Conservation (phyloP, 1,284 basidiomycete genomes). For the Ceratobasidium sp. region DNA sequence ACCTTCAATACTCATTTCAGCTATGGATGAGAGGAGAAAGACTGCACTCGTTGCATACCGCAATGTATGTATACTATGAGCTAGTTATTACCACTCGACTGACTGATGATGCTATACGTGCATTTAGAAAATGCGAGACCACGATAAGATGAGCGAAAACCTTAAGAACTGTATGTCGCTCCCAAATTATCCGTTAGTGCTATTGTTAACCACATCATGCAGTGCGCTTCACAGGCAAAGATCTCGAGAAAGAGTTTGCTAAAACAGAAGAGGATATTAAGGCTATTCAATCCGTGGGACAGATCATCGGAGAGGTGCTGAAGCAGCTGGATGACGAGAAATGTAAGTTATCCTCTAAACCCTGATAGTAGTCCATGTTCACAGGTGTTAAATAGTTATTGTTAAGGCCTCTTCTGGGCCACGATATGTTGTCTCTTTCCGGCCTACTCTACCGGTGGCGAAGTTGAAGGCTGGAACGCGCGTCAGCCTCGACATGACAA, state of each 20-base stretch:
- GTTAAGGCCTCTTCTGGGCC: conserved; percentile 99
- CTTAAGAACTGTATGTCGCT: conserved; percentile 79
- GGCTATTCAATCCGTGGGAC: conserved; percentile 97
- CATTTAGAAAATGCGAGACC: conserved; percentile 84
- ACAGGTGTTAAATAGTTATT: conserved; percentile 70
- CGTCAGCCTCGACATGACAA: conserved; percentile 99
- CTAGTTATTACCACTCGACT: conserved; percentile 26
- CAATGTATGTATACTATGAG: conserved; percentile 56
- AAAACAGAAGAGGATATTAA: conserved; percentile 99
- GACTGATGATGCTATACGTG: conserved; percentile 43
- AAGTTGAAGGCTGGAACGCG: conserved; percentile 95
- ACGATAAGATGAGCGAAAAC: conserved; percentile 80
- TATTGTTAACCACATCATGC: background rate
- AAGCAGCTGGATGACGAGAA: conserved; percentile 98
- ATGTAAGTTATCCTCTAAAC: conserved; percentile 64
- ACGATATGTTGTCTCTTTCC: conserved; percentile 98
- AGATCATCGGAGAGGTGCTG: conserved; percentile 99
- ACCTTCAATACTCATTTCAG: conserved; percentile 19
- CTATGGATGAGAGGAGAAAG: conserved; percentile 59
- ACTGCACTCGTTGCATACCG: conserved; percentile 73
- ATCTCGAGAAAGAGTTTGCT: conserved; percentile 86
- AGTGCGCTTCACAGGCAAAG: conserved; percentile 86
- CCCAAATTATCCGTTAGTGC: background rate
- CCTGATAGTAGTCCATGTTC: background rate
- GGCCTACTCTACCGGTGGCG: conserved; percentile 86